Evolutionary conservation across 805 yeast species (phyloP), one percentile per base, ranked within the genome.

Genomic region (Wickerhamiella qilinensis): DNA sequence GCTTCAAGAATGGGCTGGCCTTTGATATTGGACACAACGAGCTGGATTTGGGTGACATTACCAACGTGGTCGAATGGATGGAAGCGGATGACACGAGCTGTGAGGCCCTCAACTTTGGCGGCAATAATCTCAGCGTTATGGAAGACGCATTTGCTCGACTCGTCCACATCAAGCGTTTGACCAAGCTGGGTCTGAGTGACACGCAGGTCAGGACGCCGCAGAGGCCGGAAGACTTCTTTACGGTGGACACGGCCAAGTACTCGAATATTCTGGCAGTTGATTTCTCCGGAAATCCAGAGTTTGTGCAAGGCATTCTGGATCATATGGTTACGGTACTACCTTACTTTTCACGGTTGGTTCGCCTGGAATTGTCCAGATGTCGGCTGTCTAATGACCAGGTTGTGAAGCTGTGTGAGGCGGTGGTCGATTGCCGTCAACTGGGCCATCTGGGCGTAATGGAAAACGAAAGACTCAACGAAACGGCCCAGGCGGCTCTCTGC

Each of bases 41-140:
- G 19, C 58, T 86, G 15, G 58, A 68, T 0, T 59, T 64, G 2
- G 68, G 68, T n/a, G 88, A 83, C 41, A 55, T 77, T 25, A 63
- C 64, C 42, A 57, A 69, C 18, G 42, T 82, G 19, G 65, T 71
- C 5, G 57, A 69, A 35, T 83, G 88, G 85, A 55, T 79, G 39
- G 50, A 60, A 37, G 55, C 48, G 17, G 54, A 54, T 43, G 56
- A 57, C 55, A 50, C 60, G 48, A 60, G 51, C 20, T 67, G 75
- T 4, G 53, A 73, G 45, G 95, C 95, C 3, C 56, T 86, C 4
- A 95, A 85, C 61, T 50, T 86, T 17, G 93, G 93, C 3, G 86
- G 77, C 51, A 86, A 86, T 53, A 86, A 82, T 53, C 58, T 55
- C 40, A 52, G 53, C 42, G 57, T 50, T 3, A 45, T 43, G 37